A percentile compares a stretch with the other conserved stretches of the same genome.
Conservation (phyloP, 768 basidiomycete species). For the Russula olivacea region DNA sequence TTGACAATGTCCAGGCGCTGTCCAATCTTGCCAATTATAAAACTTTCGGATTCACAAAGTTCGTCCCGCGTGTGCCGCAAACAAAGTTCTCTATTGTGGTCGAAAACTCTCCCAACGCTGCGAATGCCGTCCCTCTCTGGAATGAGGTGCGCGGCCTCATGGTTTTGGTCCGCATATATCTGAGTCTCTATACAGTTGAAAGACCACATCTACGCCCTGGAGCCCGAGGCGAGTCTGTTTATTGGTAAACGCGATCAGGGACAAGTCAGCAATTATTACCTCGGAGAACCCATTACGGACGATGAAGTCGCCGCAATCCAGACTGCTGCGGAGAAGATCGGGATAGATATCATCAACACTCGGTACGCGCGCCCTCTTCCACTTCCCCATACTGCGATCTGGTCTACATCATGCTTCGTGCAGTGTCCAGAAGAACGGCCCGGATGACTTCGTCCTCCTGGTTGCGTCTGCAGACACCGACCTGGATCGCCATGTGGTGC, state of each 20-base stretch:
- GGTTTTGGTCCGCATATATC: neutral
- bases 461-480: slow-evolving; percentile 61
- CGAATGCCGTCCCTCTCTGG: slow-evolving; percentile 56
- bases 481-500: slow-evolving; percentile 34
- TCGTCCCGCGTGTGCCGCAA: slow-evolving; percentile 62
- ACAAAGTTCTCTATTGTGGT: slow-evolving; percentile 62
- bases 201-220: slow-evolving; percentile 63
- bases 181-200: slow-evolving; percentile 44
- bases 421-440: slow-evolving; percentile 66
- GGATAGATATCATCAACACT: slow-evolving; percentile 76
- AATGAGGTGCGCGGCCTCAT: slow-evolving; percentile 40
- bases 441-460: slow-evolving; percentile 58
- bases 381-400: neutral
- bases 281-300: slow-evolving; percentile 65
- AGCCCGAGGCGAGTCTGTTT: slow-evolving; percentile 60
- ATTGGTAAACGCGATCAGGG: slow-evolving; percentile 77
- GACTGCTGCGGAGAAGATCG: slow-evolving; percentile 64
- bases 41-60: slow-evolving; percentile 81
- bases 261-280: slow-evolving; percentile 82
- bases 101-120: slow-evolving; percentile 50
- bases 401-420: neutral
- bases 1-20: slow-evolving; percentile 35
- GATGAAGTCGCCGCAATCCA: slow-evolving; percentile 75
- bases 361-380: slow-evolving; percentile 41
- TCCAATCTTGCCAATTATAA: slow-evolving; percentile 71